Base-by-base conservation (phyloP, 345 rosid genomes). In the Triadica sebifera region DNA sequence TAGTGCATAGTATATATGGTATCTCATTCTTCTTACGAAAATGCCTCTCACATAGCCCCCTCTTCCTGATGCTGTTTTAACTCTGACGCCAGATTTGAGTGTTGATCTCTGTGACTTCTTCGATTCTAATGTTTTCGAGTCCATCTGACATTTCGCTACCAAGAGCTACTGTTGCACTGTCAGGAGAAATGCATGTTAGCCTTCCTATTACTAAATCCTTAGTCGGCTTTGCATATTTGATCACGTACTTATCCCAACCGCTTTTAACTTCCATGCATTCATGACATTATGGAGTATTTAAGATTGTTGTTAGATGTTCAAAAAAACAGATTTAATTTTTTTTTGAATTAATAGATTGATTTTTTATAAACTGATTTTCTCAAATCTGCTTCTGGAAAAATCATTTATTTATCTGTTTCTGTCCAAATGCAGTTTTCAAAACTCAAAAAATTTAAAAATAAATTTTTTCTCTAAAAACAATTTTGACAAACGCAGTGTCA, bases 111-210 rank as follows among this genome's bases (percentile, higher is more conserved):
- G 82, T 80, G 8, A 85, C 75, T 68, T 85, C 89, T 65, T 93
- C 97, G 17, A 67, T 80, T 67, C 97, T 81, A 7, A 89, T 86
- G 59, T 93, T 84, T 64, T 75, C 75, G 59, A 93, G 87, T 60
- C 94, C 94, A 3, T 97, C 97, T 0, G 98, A 91, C 93, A 93
- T 89, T 67, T 93, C 98, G 34, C 94, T 93, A 22, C 98, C 98
- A 2, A 91, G 85, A 5, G 98, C 98, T 25, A 91, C 79, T 53
- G 89, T 71, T 12, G 94, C 98, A 37, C 98, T 91, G 60, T 88
- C 79, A 0, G 94, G 98, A 17, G 98, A 93, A 76, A 91, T 83
- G 82, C 97, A 89, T 56, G 90, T 88, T 20, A 93, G 75, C 67
- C 90, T 67, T 76, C 93, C 79, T 71, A 91, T 84, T 2, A 84